phyloP scores from a whole-genome alignment of 2,329 filamentous ascomycete species.

The Sarocladium kiliense region DNA sequence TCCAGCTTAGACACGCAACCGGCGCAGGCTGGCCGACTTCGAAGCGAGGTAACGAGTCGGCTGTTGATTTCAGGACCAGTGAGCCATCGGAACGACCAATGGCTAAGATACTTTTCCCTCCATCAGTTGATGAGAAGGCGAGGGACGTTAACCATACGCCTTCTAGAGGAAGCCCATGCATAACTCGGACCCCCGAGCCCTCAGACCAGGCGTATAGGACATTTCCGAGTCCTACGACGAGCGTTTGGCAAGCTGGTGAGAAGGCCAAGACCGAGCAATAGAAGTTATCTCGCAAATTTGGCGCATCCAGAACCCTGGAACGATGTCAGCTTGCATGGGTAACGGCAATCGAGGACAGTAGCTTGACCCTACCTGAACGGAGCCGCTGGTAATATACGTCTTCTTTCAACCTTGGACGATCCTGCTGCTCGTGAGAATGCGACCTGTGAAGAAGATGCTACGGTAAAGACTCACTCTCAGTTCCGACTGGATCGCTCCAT shows the following conservation, averaged over 20 bases:
- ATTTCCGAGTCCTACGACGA: constrained; percentile 78
- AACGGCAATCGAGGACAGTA: neutral
- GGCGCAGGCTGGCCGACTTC: constrained; percentile 66
- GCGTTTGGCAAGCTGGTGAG: constrained; percentile 64
- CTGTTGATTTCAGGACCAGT: constrained; percentile 71
- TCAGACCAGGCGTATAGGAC: constrained; percentile 90
- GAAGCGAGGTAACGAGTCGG: constrained; percentile 65
- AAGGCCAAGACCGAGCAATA: constrained; percentile 92
- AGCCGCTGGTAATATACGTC: constrained; percentile 53
- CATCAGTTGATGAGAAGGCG: constrained; percentile 79
- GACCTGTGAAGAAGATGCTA: neutral
- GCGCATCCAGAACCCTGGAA: constrained; percentile 75
- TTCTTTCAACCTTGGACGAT: neutral
- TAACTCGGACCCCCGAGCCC: constrained; percentile 53
- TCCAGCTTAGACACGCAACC: constrained; percentile 78
- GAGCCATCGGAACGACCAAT: constrained; percentile 75
- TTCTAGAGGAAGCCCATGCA: constrained; percentile 23
- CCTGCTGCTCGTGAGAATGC: neutral
- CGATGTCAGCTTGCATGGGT: neutral
- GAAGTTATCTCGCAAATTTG: constrained; percentile 86
- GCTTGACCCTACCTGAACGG: constrained; percentile 66
- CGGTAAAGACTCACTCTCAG: neutral
- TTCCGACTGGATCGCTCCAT: neutral
- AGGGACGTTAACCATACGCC: constrained; percentile 68
- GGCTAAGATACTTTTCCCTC: constrained; percentile 74